phyloP scores from a whole-genome alignment of 2,329 filamentous ascomycete species.

The Aureobasidium sp. region DNA sequence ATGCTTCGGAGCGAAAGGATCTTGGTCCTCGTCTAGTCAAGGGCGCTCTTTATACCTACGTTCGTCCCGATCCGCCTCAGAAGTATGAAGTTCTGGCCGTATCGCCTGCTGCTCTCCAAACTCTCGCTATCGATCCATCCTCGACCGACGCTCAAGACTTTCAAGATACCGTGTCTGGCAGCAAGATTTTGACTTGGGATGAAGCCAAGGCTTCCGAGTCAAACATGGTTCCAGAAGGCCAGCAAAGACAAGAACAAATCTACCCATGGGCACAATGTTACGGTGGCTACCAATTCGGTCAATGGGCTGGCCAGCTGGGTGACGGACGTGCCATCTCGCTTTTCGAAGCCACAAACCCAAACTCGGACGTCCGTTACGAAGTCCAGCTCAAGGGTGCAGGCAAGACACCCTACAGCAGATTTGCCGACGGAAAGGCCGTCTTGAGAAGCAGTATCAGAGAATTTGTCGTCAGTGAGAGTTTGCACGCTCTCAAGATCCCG shows the following conservation, averaged over 20 bases:
- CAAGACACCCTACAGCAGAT: constrained; percentile 87
- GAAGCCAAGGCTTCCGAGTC: constrained; percentile 39
- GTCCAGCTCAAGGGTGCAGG: constrained; percentile 93
- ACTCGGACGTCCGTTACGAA: constrained; percentile 70
- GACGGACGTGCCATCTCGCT: constrained; percentile 91
- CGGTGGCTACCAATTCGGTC: constrained; percentile 64
- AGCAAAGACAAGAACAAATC: constrained; percentile 57
- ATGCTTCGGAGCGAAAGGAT: constrained; percentile 68
- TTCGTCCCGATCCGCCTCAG: constrained; percentile 67
- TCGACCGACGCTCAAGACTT: constrained; percentile 70
- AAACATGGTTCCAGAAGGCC: constrained; percentile 38
- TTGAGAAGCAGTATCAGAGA: constrained; percentile 88
- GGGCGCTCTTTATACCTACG: constrained; percentile 81
- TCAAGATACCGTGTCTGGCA: constrained; percentile 69
- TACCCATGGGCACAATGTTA: constrained; percentile 99
- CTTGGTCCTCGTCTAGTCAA: constrained; percentile 78
- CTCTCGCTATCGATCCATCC: constrained; percentile 66
- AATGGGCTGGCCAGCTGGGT: constrained; percentile 92
- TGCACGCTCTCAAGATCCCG: constrained; percentile 79
- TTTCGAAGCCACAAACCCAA: constrained; percentile 77
- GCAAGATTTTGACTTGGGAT: constrained; percentile 73
- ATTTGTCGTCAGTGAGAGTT: constrained; percentile 83
- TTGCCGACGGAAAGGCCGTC: constrained; percentile 93
- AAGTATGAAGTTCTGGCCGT: constrained; percentile 75
- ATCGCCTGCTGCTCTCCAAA: constrained; percentile 68